A percentile compares a stretch with the other conserved stretches of the same genome.
phyloP scores from a whole-genome alignment of 306 rosid species.

The Cicer judaicum region DNA sequence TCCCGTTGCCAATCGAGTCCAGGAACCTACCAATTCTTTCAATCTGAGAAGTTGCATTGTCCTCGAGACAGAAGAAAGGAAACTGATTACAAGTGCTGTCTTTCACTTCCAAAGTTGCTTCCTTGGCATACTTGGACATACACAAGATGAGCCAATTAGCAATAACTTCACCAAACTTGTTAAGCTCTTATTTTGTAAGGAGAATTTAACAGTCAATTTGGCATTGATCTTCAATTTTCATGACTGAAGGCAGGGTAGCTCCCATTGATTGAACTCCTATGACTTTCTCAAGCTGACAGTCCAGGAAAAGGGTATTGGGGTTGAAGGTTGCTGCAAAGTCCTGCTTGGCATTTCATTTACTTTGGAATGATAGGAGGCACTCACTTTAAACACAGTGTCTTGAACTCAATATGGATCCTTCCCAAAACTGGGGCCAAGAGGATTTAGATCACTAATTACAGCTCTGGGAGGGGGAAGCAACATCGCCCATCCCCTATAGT shows the following conservation, averaged over 20 bases:
- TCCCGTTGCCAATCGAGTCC: background rate
- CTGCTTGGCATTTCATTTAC: too few relatives aligned
- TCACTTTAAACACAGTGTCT: background rate
- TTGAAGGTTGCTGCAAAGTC: too few relatives aligned
- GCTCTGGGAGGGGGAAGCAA: background rate
- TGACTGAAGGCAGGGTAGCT: background rate
- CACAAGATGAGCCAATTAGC: conserved; percentile 1
- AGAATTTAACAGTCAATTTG: background rate
- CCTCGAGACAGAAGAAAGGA: background rate
- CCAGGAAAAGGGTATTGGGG: too few relatives aligned
- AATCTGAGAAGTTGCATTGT: background rate
- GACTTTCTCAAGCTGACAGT: too few relatives aligned
- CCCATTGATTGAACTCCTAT: too few relatives aligned
- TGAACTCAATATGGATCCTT: background rate
- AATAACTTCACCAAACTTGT: background rate
- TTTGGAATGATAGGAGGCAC: background rate
- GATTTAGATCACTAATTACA: background rate
- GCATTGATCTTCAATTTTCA: background rate
- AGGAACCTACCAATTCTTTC: background rate
- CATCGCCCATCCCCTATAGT: too few relatives aligned
- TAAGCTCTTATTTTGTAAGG: background rate
- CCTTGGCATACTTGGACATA: background rate
- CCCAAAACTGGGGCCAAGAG: background rate
- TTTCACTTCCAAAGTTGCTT: background rate
- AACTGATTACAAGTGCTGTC: background rate